Evolutionary conservation across 2,329 filamentous ascomycete genomes (phyloP).

Genomic region (Arachnopeziza araneosa): DNA sequence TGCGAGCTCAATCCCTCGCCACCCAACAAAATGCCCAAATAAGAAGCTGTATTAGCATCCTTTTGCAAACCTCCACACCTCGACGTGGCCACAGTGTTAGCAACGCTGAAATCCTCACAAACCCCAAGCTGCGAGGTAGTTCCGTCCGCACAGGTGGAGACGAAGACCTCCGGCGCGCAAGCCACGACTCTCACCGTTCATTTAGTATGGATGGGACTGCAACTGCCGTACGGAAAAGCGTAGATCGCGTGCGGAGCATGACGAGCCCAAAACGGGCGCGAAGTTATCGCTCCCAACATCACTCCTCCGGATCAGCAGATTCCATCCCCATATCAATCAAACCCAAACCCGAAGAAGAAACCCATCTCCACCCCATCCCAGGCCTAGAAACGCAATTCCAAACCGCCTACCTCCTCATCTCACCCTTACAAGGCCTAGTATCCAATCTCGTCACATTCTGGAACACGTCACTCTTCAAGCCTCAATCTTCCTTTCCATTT

Average conservation of each 20-base stretch:
- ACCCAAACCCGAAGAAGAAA: background rate
- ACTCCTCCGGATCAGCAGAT: conserved; percentile 2
- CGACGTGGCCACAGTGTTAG: conserved; percentile 14
- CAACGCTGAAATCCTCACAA: conserved; percentile 3
- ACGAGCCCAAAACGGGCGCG: conserved; percentile 24
- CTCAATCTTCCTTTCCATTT: background rate
- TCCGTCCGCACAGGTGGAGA: conserved; percentile 27
- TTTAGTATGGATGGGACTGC: conserved; percentile 27
- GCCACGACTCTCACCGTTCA: conserved; percentile 31
- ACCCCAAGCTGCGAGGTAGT: conserved; percentile 15
- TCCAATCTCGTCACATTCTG: conserved; percentile 56
- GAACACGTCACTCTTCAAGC: conserved; percentile 6
- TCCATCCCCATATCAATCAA: background rate
- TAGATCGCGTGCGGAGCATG: conserved; percentile 35
- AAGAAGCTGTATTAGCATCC: background rate
- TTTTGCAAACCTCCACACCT: background rate
- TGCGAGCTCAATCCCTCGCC: conserved; percentile 64
- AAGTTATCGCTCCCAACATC: conserved; percentile 17
- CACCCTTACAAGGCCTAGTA: conserved; percentile 57
- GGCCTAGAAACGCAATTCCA: conserved; percentile 24
- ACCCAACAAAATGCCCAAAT: conserved; percentile 40
- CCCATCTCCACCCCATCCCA: conserved; percentile 8
- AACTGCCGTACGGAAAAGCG: conserved; percentile 33
- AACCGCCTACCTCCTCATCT: conserved; percentile 59
- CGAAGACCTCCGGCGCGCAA: conserved; percentile 31